A percentile compares a stretch with the other conserved stretches of the same genome.
These are phyloP conservation scores for Groenewaldozyma tartarivorans DNA, from an alignment of 805 yeast species.

Conservation along the genomic window DNA sequence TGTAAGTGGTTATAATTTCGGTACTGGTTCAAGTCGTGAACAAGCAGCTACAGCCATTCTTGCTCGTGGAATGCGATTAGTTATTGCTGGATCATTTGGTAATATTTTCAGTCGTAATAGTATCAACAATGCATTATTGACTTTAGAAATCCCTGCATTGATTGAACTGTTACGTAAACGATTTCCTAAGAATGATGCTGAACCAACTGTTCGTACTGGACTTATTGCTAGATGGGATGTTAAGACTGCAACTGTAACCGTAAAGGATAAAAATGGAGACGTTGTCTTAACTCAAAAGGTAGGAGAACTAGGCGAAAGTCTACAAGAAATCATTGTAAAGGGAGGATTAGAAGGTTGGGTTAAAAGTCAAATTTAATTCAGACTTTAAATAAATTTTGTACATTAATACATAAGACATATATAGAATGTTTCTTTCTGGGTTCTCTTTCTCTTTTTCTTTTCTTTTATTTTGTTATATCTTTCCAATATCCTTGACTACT, in stretches of 20 bases:
- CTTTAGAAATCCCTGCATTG: slow-evolving; percentile 86
- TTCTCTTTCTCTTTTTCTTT: too few relatives aligned
- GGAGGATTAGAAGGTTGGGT: slow-evolving; percentile 99
- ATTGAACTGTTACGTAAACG: slow-evolving; percentile 66
- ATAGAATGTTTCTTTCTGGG: too few relatives aligned
- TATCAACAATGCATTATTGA: slow-evolving; percentile 89
- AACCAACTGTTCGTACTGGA: slow-evolving; percentile 89
- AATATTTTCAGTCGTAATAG: slow-evolving; percentile 94
- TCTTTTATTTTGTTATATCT: slow-evolving; percentile 14
- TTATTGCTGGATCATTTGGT: slow-evolving; percentile 95
- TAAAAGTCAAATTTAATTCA: slow-evolving; percentile 33
- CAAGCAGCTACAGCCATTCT: slow-evolving; percentile 98
- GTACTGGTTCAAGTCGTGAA: slow-evolving; percentile 97
- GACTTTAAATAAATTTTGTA: not conserved
- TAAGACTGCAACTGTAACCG: slow-evolving; percentile 68
- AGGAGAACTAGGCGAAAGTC: slow-evolving; percentile 89
- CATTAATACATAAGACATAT: not conserved
- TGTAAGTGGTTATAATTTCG: slow-evolving; percentile 89
- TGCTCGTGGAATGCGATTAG: slow-evolving; percentile 86
- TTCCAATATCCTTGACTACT: slow-evolving; percentile 76
- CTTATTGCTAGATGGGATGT: slow-evolving; percentile 93
- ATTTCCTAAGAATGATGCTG: slow-evolving; percentile 44
- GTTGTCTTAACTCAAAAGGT: slow-evolving; percentile 75
- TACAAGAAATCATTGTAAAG: slow-evolving; percentile 92
- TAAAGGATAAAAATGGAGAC: slow-evolving; percentile 34